Evolutionary conservation across 495 filamentous ascomycete species (phyloP), one percentile per base, ranked within the genome.

Genomic region (Penicillium daleae): DNA sequence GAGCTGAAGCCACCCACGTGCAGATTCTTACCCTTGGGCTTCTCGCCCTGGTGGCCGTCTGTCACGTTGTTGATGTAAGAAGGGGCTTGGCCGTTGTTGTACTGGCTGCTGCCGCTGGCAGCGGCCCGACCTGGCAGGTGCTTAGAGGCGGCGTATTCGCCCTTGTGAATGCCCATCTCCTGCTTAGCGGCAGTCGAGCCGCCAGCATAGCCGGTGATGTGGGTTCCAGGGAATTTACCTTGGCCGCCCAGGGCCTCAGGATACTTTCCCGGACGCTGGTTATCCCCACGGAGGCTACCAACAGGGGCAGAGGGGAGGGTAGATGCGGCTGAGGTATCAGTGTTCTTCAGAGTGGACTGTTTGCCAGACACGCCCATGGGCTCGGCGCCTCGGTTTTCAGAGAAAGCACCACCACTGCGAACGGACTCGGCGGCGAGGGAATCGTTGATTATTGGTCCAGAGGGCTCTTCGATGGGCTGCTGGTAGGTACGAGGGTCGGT

Each of bases 361-460:
- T 57, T 59, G 56, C 81, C 78, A 4, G 76, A 74, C 50, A 85
- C 80, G 15, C 75, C 72, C 56, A 79, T 71, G 22, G 84, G 81
- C 37, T 82, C 76, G 10, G 80, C 77, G 35, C 81, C 72, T 13
- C 79, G 78, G 74, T 87, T 85, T 46, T 77, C 68, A 33, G 73
- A 72, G 76, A 86, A 89, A 31, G 66, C 69, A 59, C 86, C 86
- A 50, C 81, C 81, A 17, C 66, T 50, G 40, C 76, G 73, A 54
- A 80, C 71, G 13, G 87, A 90, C 63, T 89, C 85, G 48, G 82
- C 87, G 32, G 88, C 88, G 33, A 90, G 84, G 37, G 86, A 89
- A 74, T 89, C 87, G 49, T 80, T 84, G 32, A 84, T 73, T 13
- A 90, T 70, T 46, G 83, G 73, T 59, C 87, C 87, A 19, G 85